Evolutionary conservation across 805 yeast genomes (phyloP).

Genomic region (Teunomyces stri): DNA sequence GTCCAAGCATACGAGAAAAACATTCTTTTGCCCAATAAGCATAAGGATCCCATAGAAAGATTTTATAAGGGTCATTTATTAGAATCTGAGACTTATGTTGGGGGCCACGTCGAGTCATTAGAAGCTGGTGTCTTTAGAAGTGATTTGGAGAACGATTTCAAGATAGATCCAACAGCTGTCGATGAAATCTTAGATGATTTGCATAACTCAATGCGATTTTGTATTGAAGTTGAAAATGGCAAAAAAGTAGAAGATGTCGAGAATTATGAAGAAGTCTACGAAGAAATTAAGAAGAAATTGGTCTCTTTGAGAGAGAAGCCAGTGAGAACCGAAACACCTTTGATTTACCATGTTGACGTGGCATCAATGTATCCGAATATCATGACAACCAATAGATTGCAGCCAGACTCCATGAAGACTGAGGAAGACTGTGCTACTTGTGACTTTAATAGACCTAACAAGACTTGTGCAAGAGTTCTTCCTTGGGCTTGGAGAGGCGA

Average conservation of each 20-base stretch:
- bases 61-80: constrained; percentile 92
- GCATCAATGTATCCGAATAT: constrained; percentile 99
- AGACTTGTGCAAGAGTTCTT: constrained; percentile 83
- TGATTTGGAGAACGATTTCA: constrained; percentile 74
- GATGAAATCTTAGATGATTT: constrained; percentile 76
- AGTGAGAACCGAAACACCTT: constrained; percentile 69
- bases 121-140: constrained; percentile 98
- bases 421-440: constrained; percentile 97
- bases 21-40: constrained; percentile 88
- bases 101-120: constrained; percentile 96
- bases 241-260: constrained; percentile 71
- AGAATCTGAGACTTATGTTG: constrained; percentile 96
- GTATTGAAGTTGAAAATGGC: constrained; percentile 77
- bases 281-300: constrained; percentile 53
- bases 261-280: constrained; percentile 74
- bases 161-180: constrained; percentile 75
- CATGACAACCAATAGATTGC: constrained; percentile 95
- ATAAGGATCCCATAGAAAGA: constrained; percentile 89
- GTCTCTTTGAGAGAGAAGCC: constrained; percentile 61
- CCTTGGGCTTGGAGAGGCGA: constrained; percentile 99
- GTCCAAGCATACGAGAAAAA: constrained; percentile 84
- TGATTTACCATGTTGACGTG: constrained; percentile 96
- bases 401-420: constrained; percentile 95
- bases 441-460: constrained; percentile 94
- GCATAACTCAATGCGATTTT: constrained; percentile 74